Base-by-base conservation (phyloP, 805 yeast species). In the Candida insectorum region DNA sequence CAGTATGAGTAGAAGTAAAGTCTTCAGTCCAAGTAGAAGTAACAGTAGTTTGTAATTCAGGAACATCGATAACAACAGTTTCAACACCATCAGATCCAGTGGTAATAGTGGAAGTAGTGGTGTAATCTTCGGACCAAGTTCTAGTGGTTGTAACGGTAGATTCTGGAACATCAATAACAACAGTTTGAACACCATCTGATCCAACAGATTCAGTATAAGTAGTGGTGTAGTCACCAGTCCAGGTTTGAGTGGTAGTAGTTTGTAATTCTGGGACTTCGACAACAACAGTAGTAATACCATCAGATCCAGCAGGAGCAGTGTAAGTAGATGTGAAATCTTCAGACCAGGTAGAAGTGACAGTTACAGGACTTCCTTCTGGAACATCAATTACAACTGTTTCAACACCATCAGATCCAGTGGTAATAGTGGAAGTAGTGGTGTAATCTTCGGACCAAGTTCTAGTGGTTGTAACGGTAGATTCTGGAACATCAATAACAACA, bases 21-120 rank as follows among this genome's bases (percentile, higher is more conserved):
- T 24, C 34, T 6, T 47, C 34, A 4, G 16, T 15, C 44, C 62
- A 57, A 11, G 49, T 49, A 7, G 61, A 61, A 32, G 41, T n/a
- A n/a, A n/a, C n/a, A n/a, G n/a, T n/a, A n/a, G n/a, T n/a, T n/a
- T n/a, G n/a, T 3, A 37, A 51, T 10, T 4, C 17, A 16, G 48
- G 40, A 23, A 30, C 29, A 7, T 54, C 35, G 3, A 36, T 16
- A 11, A 34, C 6, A n/a, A 35, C 19, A 5, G 37, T 13, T 3
- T 47, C 28, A 2, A 48, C 45, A 29, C 52, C 47, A 26, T 47
- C 48, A 33, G 40, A 54, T 12, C 38, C 20, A 7, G 21, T 34
- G 6, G 49, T 36, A 7, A 23, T 26, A n/a, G n/a, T n/a, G n/a
- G n/a, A 24, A 0, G 47, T 32, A 5, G 39, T 33, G 12, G 36